Evolutionary conservation across 768 basidiomycete species (phyloP).

Genomic region (Podaxis rugospora): DNA sequence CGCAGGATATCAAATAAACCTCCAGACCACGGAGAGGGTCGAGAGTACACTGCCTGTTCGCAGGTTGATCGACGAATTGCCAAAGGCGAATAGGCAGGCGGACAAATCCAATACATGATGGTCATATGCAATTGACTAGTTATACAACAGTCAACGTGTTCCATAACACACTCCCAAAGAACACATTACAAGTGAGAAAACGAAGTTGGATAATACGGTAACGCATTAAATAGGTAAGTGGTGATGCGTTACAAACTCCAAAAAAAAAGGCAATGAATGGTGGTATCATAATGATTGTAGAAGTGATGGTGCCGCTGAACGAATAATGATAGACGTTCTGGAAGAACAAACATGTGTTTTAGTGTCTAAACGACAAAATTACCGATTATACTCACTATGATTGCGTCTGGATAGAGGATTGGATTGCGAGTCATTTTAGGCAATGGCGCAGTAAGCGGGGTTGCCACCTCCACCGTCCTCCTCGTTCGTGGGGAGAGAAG

Average conservation of each 20-base stretch:
- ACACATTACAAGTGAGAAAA: background rate
- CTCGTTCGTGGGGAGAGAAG: conserved; percentile 6
- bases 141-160: background rate
- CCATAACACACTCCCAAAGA: background rate
- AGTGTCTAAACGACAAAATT: background rate
- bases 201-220: background rate
- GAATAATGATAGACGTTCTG: background rate
- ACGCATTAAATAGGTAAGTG: background rate
- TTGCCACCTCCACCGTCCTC: background rate
- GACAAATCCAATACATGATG: no score
- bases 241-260: background rate
- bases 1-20: no score
- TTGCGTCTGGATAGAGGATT: no score
- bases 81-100: no score
- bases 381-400: background rate
- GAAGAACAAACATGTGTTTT: background rate
- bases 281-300: background rate
- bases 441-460: background rate
- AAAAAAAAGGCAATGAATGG: background rate
- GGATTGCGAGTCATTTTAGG: background rate
- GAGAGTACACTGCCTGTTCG: no score
- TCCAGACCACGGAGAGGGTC: no score
- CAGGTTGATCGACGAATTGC: no score
- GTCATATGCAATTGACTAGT: background rate
- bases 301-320: background rate